These are phyloP conservation scores for Penicillium sp. DNA, from an alignment of 2,329 filamentous ascomycete genomes.

Conservation along the genomic window DNA sequence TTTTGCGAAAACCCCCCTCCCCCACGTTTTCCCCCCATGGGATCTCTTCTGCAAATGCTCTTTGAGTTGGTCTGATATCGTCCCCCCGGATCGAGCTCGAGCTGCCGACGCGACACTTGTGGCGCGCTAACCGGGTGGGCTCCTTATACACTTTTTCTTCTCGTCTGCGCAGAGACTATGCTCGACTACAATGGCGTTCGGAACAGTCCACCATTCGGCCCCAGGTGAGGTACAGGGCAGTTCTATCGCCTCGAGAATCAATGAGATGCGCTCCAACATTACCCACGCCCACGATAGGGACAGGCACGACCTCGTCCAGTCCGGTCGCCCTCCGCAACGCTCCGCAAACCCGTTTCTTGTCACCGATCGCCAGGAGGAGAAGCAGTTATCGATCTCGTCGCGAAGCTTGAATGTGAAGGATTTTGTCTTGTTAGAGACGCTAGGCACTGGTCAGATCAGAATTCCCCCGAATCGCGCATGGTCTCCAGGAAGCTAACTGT, in stretches of 20 bases:
- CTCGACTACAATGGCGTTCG: constrained; percentile 45
- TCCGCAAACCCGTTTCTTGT: constrained; percentile 43
- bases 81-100: constrained; percentile 13
- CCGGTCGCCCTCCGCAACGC: constrained; percentile 34
- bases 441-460: constrained; percentile 51
- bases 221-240: constrained; percentile 33
- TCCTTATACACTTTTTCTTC: constrained; percentile 23
- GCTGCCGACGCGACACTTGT: constrained; percentile 26
- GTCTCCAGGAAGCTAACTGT: constrained; percentile 1
- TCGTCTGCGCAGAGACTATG: constrained; percentile 35
- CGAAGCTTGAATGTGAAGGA: constrained; percentile 45
- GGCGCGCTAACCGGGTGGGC: constrained; percentile 26
- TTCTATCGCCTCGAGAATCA: constrained; percentile 20
- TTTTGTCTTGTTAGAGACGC: constrained; percentile 53
- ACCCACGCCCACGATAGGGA: constrained; percentile 34
- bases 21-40: constrained; percentile 4
- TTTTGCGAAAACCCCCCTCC: constrained; percentile 9
- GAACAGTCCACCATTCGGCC: constrained; percentile 41
- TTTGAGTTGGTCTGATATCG: constrained; percentile 15
- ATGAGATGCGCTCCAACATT: constrained; percentile 24
- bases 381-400: constrained; percentile 43
- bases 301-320: constrained; percentile 34
- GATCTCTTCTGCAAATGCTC: constrained; percentile 12
- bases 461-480: background rate
- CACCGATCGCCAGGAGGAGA: constrained; percentile 42